Percentiles rank a stretch among this genome's conserved stretches.
Conservation (phyloP, 2,329 filamentous ascomycete genomes). For the Penicillium sp. region DNA sequence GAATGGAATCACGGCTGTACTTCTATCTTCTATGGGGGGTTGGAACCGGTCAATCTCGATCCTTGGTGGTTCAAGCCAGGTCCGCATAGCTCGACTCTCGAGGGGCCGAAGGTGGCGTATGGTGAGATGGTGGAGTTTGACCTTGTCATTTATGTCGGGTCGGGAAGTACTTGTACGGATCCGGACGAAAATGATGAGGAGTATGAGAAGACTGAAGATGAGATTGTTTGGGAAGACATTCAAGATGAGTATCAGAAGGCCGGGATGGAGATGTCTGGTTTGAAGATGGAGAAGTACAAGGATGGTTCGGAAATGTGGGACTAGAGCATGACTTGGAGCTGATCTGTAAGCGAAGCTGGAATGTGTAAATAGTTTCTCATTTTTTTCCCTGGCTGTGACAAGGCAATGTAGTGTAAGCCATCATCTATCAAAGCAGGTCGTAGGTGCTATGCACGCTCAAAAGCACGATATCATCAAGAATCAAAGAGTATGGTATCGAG, state of each 20-base stretch:
- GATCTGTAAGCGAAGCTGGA: neutral
- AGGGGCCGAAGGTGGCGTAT: neutral
- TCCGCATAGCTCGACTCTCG: neutral
- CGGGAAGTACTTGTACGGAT: neutral
- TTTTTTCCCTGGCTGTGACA: constrained; percentile 9
- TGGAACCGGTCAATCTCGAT: no score
- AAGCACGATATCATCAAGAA: constrained; percentile 19
- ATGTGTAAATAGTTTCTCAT: constrained; percentile 5
- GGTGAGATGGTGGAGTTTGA: neutral
- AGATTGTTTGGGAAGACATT: neutral
- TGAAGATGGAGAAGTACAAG: neutral
- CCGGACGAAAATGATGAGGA: no score
- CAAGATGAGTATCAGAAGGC: neutral
- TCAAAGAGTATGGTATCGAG: constrained; percentile 15
- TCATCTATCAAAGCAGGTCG: neutral
- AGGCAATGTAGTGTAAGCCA: neutral
- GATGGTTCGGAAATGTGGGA: neutral
- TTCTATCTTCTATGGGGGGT: no score
- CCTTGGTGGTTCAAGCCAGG: no score
- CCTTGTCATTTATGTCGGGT: neutral
- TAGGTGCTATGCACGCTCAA: constrained; percentile 13
- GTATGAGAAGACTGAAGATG: neutral
- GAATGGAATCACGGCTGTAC: no score
- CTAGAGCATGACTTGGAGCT: neutral
- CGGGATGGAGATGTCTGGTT: neutral